These are phyloP conservation scores for Trypanosomatidae sp. DNA, from an alignment of 208 protist species.

Conservation along the genomic window DNA sequence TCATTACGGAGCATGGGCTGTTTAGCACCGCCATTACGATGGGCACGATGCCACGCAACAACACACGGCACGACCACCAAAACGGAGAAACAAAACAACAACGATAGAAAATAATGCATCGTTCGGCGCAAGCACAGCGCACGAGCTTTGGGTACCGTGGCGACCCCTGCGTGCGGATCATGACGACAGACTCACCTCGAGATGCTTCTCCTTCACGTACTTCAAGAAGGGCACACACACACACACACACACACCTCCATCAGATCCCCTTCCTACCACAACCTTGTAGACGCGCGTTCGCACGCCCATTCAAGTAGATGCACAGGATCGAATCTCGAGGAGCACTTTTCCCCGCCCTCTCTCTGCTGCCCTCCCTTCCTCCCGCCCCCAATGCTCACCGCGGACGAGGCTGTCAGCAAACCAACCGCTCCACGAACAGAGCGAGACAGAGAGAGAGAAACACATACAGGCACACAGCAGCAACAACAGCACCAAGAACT, in stretches of 20 bases:
- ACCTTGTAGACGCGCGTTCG: background rate
- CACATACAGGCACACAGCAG: background rate
- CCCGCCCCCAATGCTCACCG: background rate
- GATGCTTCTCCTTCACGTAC: background rate
- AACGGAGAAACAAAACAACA: background rate
- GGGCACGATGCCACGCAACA: background rate
- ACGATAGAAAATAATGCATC: background rate
- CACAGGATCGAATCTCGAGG: background rate
- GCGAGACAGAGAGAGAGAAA: background rate
- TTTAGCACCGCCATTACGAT: background rate
- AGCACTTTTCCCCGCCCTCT: background rate
- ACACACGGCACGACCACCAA: background rate
- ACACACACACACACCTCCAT: background rate
- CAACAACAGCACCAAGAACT: too few species aligned
- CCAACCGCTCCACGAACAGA: background rate
- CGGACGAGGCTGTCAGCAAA: background rate
- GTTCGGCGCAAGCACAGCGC: background rate
- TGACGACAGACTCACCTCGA: too few species aligned
- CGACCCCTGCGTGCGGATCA: background rate
- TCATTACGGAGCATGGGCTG: background rate
- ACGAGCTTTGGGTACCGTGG: background rate
- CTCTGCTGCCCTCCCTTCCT: background rate
- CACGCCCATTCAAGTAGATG: constrained; percentile 2
- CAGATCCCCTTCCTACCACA: background rate
- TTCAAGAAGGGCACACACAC: background rate